Percentiles rank a stretch among this genome's conserved stretches.
Conservation (phyloP, 257 asterid genomes). For the Dorcoceras hygrometricum region DNA sequence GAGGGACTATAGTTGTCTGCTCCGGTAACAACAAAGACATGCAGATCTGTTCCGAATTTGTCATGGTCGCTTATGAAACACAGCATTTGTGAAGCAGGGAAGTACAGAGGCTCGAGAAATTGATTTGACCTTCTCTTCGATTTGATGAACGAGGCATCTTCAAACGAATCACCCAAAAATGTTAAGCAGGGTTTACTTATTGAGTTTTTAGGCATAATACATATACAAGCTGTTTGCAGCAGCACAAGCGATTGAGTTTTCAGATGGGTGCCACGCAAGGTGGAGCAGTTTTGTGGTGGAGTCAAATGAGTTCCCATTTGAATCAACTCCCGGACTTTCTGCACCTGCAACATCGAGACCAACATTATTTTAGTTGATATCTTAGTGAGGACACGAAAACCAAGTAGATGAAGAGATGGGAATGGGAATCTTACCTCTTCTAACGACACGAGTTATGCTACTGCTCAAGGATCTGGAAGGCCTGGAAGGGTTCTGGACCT, state of each 20-base stretch:
- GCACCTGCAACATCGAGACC: conserved; percentile 44
- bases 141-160: conserved; percentile 30
- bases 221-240: conserved; percentile 99
- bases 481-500: conserved; percentile 87
- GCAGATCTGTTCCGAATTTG: conserved; percentile 32
- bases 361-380: background rate
- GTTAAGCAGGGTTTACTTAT: conserved; percentile 30
- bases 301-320: conserved; percentile 87
- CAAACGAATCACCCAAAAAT: conserved; percentile 37
- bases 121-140: conserved; percentile 29
- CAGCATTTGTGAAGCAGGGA: conserved; percentile 31
- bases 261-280: conserved; percentile 97
- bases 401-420: conserved; percentile 2
- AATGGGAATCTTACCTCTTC: conserved; percentile 54
- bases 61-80: conserved; percentile 36
- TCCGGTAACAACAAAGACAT: conserved; percentile 28
- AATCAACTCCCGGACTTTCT: conserved; percentile 79
- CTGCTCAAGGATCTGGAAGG: conserved; percentile 85
- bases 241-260: conserved; percentile 95
- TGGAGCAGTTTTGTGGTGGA: conserved; percentile 93
- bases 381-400: background rate
- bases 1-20: conserved; percentile 31
- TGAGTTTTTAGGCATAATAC: conserved; percentile 76
- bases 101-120: conserved; percentile 36
- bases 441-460: conserved; percentile 78